These are phyloP conservation scores for Trypanosoma avium DNA, from an alignment of 208 protist species.

Conservation along the genomic window DNA sequence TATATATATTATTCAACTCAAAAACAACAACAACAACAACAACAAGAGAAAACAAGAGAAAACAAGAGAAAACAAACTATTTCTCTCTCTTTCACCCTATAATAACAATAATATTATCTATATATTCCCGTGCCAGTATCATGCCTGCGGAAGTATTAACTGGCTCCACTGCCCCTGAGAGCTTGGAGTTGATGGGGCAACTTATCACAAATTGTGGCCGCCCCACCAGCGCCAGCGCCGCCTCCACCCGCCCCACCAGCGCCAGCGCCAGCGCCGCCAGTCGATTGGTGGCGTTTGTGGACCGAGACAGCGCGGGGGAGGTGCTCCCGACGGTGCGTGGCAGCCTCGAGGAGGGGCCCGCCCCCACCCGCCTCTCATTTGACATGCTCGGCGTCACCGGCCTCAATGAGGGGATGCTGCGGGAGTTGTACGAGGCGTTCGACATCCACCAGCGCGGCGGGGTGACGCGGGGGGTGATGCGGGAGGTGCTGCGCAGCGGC, in stretches of 20 bases:
- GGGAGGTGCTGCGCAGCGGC: slow-evolving; percentile 24
- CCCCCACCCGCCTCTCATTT: slow-evolving; percentile 14
- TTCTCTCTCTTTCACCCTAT: too few species aligned
- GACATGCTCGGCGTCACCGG: slow-evolving; percentile 25
- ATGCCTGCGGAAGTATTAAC: neutral
- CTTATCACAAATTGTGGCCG: neutral
- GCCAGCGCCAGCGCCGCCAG: neutral
- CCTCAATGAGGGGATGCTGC: slow-evolving; percentile 27
- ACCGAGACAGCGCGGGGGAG: neutral
- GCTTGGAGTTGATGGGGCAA: slow-evolving; percentile 2
- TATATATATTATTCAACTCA: neutral
- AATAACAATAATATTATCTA: too few species aligned
- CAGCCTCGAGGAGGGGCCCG: too few species aligned
- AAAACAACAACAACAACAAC: neutral
- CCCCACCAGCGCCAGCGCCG: neutral
- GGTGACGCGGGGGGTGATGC: slow-evolving; percentile 26
- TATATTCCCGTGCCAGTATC: too few species aligned
- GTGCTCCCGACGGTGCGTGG: too few species aligned
- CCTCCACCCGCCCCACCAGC: neutral
- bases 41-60: neutral
- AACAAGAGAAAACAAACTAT: neutral
- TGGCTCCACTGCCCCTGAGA: neutral
- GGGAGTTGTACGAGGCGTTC: slow-evolving; percentile 28
- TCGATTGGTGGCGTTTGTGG: slow-evolving; percentile 9
- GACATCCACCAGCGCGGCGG: slow-evolving; percentile 22